A percentile compares a stretch with the other conserved stretches of the same genome.
Evolutionary conservation across 1,284 basidiomycete species (phyloP).

Genomic region (Apiotrichum akiyoshidainum): DNA sequence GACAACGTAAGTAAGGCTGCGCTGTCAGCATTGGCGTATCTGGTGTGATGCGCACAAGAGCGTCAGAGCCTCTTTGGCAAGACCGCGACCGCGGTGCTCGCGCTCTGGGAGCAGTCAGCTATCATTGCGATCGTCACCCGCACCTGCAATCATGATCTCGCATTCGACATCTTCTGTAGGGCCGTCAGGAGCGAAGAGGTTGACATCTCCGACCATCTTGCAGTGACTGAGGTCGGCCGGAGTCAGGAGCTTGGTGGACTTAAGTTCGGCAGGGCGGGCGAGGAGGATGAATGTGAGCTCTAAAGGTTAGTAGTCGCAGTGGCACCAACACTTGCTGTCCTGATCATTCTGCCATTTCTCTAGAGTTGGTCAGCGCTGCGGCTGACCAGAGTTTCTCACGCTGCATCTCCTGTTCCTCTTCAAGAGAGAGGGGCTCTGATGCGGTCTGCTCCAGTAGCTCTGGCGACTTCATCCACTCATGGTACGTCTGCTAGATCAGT

Average conservation of each 20-base stretch:
- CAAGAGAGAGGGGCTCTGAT: constrained; percentile 74
- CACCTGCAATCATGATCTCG: constrained; percentile 80
- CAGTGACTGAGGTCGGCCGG: constrained; percentile 30
- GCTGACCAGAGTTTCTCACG: constrained; percentile 53
- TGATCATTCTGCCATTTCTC: constrained; percentile 81
- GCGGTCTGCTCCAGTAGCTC: constrained; percentile 76
- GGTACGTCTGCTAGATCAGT: constrained; percentile 63
- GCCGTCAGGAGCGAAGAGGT: constrained; percentile 47
- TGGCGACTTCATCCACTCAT: constrained; percentile 83
- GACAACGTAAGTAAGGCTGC: constrained; percentile 49
- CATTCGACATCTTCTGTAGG: constrained; percentile 61
- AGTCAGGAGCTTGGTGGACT: constrained; percentile 18
- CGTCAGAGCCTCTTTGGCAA: constrained; percentile 63
- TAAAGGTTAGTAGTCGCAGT: constrained; percentile 32
- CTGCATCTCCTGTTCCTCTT: constrained; percentile 91
- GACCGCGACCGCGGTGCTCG: constrained; percentile 16
- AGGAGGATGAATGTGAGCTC: constrained; percentile 90
- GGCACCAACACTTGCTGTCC: constrained; percentile 64
- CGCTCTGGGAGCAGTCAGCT: constrained; percentile 6
- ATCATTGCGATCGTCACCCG: constrained; percentile 11
- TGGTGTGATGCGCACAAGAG: constrained; percentile 54
- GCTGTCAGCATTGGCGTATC: neutral
- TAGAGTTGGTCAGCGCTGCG: constrained; percentile 41
- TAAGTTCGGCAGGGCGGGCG: constrained; percentile 47
- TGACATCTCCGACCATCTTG: constrained; percentile 24